Evolutionary conservation across 345 rosid genomes (phyloP), one percentile per base, ranked within the genome.

Genomic region (Anastatica hierochuntica): DNA sequence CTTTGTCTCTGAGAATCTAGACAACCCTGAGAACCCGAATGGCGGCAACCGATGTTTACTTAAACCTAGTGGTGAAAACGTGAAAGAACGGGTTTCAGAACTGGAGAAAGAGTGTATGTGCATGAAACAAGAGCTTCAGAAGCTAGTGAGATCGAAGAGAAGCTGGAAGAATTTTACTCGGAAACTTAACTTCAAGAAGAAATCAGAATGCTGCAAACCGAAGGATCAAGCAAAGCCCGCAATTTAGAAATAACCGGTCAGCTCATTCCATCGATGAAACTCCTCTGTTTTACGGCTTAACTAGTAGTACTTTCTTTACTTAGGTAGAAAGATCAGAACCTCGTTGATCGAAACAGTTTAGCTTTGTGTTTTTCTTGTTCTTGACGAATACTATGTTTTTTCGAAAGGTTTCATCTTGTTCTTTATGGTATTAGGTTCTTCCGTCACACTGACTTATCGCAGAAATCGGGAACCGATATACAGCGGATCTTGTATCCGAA

Each of bases 121-220:
- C 70, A 79, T 82, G 81, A 85, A 82, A 60, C 73, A 78, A 20
- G 87, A 77, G 52, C 73, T 85, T 21, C 78, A 80, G 41, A 82
- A 85, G 68, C 54, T 80, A 20, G 75, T 60, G 56, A 75, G 69
- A 64, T 58, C 79, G 7, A 85, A 74, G 59, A 74, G 68, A 43
- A 68, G 79, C 39, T 85, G 90, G 90, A 80, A 69, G 56, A 35
- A 56, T 59, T 76, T 82, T 36, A 67, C 85, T 6, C 78, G 69
- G 45, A 73, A 50, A 23, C 76, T 80, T 5, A 68, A 78, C 49
- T 77, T 78, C 41, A 75, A 66, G 66, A 78, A 69, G 64, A 82
- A 74, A 55, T 56, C 82, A 17, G 76, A 73, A 21, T 76, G 78
- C 27, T 77, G 79, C 79, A 69, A 77, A 40, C 50, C 75, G 1